Percentiles rank a stretch among this genome's conserved stretches.
Evolutionary conservation across 23 red algal species (phyloP).

Genomic region (Pyropia yezoensis): DNA sequence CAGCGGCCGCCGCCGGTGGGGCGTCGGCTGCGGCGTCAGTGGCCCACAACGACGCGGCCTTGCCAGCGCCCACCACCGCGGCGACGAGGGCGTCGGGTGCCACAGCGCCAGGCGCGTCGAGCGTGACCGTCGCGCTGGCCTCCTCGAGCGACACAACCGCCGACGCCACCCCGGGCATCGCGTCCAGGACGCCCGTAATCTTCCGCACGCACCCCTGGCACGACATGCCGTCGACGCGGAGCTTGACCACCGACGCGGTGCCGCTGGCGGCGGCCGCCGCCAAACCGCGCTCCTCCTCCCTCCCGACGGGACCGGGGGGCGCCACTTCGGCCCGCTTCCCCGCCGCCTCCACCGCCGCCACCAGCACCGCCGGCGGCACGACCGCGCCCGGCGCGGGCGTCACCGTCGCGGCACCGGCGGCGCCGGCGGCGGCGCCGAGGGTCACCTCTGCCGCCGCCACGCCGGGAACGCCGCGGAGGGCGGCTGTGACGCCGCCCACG

Average conservation of each 20-base stretch:
- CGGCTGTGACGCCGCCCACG: neutral
- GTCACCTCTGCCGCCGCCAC: neutral
- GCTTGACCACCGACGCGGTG: slow-evolving; percentile 1
- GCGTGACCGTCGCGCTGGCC: neutral
- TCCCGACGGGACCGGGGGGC: neutral
- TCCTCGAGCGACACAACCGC: neutral
- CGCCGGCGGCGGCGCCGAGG: too few relatives aligned
- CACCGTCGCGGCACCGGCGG: too few relatives aligned
- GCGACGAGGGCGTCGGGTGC: neutral
- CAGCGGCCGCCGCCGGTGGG: neutral
- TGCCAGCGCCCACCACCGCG: neutral
- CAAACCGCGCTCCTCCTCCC: too few relatives aligned
- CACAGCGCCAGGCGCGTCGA: neutral
- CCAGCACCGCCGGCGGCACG: too few relatives aligned
- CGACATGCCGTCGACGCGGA: neutral
- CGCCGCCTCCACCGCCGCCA: neutral
- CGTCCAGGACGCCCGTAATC: neutral
- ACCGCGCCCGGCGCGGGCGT: too few relatives aligned
- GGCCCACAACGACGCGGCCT: neutral
- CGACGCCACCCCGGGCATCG: neutral
- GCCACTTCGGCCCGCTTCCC: neutral
- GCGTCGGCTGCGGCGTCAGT: neutral
- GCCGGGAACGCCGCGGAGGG: neutral
- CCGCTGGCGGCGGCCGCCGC: slow-evolving; percentile 1
- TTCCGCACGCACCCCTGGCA: neutral